These are phyloP conservation scores for Pulicaria dysenterica DNA, from an alignment of 129 eudicot genomes.

Conservation along the genomic window DNA sequence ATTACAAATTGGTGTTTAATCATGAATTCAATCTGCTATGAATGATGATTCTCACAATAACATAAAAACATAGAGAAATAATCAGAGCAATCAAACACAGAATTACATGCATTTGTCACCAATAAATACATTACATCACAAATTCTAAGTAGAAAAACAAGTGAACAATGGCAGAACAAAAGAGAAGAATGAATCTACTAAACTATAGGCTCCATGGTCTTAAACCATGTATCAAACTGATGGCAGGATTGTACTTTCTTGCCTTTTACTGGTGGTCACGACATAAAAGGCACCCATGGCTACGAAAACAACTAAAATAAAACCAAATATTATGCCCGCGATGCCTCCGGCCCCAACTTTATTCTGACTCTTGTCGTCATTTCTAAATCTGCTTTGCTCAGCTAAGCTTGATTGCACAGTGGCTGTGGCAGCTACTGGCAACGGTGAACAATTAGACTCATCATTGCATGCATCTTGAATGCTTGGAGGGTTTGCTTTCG, in stretches of 20 bases:
- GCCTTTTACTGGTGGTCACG: conserved; percentile 37
- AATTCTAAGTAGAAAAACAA: conserved; percentile 9
- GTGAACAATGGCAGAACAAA: conserved; percentile 2
- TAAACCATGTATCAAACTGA: conserved; percentile 39
- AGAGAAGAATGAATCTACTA: conserved; percentile 25
- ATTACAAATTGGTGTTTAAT: no score
- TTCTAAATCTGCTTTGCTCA: conserved; percentile 39
- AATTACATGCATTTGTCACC: conserved; percentile 25
- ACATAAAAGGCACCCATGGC: conserved; percentile 65
- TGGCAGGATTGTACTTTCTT: conserved; percentile 42
- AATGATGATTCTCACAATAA: no score
- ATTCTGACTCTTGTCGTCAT: conserved; percentile 13
- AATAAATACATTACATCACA: conserved; percentile 28
- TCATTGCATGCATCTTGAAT: conserved; percentile 38
- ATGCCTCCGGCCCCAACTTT: conserved; percentile 55
- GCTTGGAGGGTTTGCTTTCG: conserved; percentile 38
- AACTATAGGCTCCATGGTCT: neutral
- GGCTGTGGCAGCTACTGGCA: conserved; percentile 65
- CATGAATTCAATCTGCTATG: no score
- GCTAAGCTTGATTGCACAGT: conserved; percentile 60
- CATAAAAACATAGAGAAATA: no score
- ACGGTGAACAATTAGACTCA: conserved; percentile 45
- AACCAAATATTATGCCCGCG: conserved; percentile 44
- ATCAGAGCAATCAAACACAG: neutral
- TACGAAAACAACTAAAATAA: conserved; percentile 40